A percentile compares a stretch with the other conserved stretches of the same genome.
phyloP scores from a whole-genome alignment of 306 rosid species.

The Vigna trinervia region DNA sequence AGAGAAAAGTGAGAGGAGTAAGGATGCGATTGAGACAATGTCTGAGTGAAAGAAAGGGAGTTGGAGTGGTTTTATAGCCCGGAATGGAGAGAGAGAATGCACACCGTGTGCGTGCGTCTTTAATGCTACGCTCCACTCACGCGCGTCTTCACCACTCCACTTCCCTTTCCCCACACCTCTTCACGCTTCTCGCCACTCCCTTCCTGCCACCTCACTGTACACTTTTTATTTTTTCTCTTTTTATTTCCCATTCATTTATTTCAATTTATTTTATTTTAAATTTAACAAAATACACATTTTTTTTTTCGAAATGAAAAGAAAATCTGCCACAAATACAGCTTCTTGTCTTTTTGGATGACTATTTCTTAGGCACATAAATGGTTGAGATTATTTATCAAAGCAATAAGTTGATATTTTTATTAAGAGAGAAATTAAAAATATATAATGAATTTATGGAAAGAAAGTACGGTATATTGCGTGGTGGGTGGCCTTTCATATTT shows the following conservation, averaged over 20 bases:
- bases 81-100: slow-evolving; percentile 21
- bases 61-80: slow-evolving; percentile 45
- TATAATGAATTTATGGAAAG: no score
- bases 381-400: no score
- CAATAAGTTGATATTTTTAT: no score
- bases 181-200: slow-evolving; percentile 42
- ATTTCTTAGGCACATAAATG: no score
- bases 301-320: no score
- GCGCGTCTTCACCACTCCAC: slow-evolving; percentile 55
- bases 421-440: no score
- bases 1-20: neutral
- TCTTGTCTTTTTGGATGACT: no score
- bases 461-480: no score
- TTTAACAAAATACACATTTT: no score
- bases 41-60: slow-evolving; percentile 37
- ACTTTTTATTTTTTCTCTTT: neutral
- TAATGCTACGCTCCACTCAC: slow-evolving; percentile 69
- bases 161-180: slow-evolving; percentile 62
- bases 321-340: no score
- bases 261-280: no score
- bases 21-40: slow-evolving; percentile 17
- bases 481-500: neutral
- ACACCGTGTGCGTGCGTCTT: slow-evolving; percentile 44
- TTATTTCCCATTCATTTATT: neutral
- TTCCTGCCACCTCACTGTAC: slow-evolving; percentile 41